Percentiles rank a stretch among this genome's conserved stretches.
phyloP scores from a whole-genome alignment of 768 basidiomycete genomes.

The Boletus subcaerulescens region DNA sequence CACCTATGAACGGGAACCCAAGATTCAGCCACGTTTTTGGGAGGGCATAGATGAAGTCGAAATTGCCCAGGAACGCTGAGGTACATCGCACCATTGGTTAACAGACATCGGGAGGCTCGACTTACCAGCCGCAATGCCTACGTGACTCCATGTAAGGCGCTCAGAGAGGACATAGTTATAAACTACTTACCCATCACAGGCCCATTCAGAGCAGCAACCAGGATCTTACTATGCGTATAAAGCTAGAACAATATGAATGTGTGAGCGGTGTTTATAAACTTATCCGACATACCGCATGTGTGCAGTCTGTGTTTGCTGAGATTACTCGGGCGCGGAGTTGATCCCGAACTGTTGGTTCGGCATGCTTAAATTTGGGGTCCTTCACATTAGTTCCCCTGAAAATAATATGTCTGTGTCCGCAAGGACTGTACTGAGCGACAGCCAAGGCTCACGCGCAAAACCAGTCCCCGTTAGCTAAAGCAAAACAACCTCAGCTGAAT shows the following conservation, averaged over 20 bases:
- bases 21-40: conserved; percentile 59
- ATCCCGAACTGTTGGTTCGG: conserved; percentile 39
- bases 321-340: conserved; percentile 46
- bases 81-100: neutral
- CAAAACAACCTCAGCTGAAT: neutral
- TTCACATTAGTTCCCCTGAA: conserved; percentile 60
- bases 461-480: conserved; percentile 61
- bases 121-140: conserved; percentile 66
- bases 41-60: conserved; percentile 71
- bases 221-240: conserved; percentile 65
- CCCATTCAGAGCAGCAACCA: conserved; percentile 71
- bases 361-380: conserved; percentile 5
- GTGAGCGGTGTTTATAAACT: neutral
- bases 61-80: conserved; percentile 60
- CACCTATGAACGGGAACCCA: conserved; percentile 66
- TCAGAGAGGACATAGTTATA: neutral
- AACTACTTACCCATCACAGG: conserved; percentile 62
- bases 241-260: conserved; percentile 37
- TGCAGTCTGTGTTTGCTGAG: conserved; percentile 55
- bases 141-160: neutral
- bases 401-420: neutral
- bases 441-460: conserved; percentile 60
- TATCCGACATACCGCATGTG: conserved; percentile 51
- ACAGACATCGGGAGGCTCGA: neutral
- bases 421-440: neutral